Evolutionary conservation across 148 eudicot species (phyloP), one percentile per base, ranked within the genome.

Genomic region (Camellia japonica): DNA sequence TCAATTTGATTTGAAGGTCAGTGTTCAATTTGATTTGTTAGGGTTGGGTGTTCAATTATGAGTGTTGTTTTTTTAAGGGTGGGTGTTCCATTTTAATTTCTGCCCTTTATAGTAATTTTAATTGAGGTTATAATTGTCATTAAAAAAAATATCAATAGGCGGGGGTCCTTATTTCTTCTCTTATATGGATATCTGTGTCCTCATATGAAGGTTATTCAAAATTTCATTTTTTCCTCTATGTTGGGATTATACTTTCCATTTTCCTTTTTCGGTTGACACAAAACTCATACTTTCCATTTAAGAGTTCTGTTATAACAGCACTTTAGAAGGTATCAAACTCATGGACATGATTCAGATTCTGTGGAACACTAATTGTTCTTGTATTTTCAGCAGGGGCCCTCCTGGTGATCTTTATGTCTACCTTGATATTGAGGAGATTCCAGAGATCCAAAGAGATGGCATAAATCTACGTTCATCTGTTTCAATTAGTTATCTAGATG

Each of bases 401-500:
- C 89, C 99, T 46, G 99, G 99, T 84, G 99, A 96, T 89, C 99
- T 96, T 76, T 96, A 78, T 85, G 99, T 96, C 59, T 92, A 90
- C 82, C 99, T 96, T 82, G 94, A 93, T 71, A 87, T 96, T 82
- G 85, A 88, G 82, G 99, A 96, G 84, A 93, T 93, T 62, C 91
- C 94, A 16, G 97, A 91, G 86, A 96, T 96, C 80, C 97, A 92
- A 88, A 88, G 99, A 85, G 99, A 96, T 82, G 99, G 99, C 81
- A 88, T 96, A 85, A 92, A 96, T 90, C 95, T 96, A 42, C 68
- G 58, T 58, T 96, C 99, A 79, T 82, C 93, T 71, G 73, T 96
- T 80, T 86, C 98, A 65, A 75, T 96, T 60, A 86, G 90, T 83
- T 96, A 96, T 86, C 81, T 93, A 75, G 98, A 96, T 86, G 99